phyloP scores from a whole-genome alignment of 164 flowering plant genomes.

The Buxus sempervirens region DNA sequence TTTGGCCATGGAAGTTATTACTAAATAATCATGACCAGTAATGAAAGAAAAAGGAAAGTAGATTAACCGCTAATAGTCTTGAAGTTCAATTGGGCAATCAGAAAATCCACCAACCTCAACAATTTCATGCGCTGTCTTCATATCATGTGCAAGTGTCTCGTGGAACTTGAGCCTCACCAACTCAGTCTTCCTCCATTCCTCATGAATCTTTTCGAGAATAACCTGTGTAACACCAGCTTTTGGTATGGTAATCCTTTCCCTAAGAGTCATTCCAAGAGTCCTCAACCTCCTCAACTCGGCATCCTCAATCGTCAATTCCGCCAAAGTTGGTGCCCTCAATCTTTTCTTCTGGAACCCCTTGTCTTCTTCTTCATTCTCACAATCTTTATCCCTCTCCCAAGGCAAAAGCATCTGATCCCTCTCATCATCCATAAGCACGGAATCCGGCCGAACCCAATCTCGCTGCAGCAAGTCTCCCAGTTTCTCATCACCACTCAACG shows the following conservation, averaged over 20 bases:
- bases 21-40: neutral
- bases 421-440: slow-evolving; percentile 34
- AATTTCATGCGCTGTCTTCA: slow-evolving; percentile 86
- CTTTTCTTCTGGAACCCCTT: slow-evolving; percentile 36
- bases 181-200: slow-evolving; percentile 82
- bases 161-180: slow-evolving; percentile 92
- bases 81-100: neutral
- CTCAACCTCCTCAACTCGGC: slow-evolving; percentile 81
- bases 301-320: slow-evolving; percentile 85
- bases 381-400: slow-evolving; percentile 66
- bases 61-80: neutral
- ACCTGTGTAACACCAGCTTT: slow-evolving; percentile 88
- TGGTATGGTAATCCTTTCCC: slow-evolving; percentile 78
- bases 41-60: neutral
- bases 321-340: slow-evolving; percentile 69
- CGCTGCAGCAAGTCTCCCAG: slow-evolving; percentile 76
- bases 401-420: slow-evolving; percentile 52
- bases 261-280: slow-evolving; percentile 63
- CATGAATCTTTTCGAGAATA: slow-evolving; percentile 80
- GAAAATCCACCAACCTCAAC: slow-evolving; percentile 68
- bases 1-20: neutral
- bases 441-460: slow-evolving; percentile 84
- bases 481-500: slow-evolving; percentile 54
- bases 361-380: slow-evolving; percentile 27
- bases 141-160: slow-evolving; percentile 75